These are phyloP conservation scores for Zymoseptoria tritici DNA, from an alignment of 2,329 filamentous ascomycete genomes.

Conservation along the genomic window DNA sequence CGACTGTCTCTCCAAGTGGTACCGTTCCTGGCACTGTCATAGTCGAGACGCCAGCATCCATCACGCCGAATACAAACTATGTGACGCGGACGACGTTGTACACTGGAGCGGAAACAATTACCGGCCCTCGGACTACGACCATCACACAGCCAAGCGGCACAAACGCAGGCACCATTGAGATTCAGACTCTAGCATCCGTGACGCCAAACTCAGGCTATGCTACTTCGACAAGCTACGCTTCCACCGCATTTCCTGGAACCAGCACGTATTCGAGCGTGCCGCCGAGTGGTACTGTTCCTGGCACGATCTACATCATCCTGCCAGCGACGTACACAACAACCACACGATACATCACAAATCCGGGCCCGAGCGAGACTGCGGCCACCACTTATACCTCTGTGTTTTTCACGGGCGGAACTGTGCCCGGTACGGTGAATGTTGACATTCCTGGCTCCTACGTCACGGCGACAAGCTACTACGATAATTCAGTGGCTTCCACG, in stretches of 20 bases:
- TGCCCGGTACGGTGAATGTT: not conserved
- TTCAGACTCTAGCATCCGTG: conserved; percentile 4
- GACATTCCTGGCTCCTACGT: not conserved
- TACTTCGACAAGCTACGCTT: conserved; percentile 1
- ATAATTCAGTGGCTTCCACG: not conserved
- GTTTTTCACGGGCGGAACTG: not conserved
- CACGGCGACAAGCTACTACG: not conserved
- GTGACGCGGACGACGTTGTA: conserved; percentile 4
- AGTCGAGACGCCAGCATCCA: conserved; percentile 3
- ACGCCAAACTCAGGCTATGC: conserved; percentile 2
- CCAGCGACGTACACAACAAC: not conserved
- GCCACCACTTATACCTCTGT: not conserved
- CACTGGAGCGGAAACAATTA: conserved; percentile 1
- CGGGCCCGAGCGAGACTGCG: not conserved
- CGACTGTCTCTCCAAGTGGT: conserved; percentile 6
- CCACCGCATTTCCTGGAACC: not conserved
- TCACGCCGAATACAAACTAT: not conserved
- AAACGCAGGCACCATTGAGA: not conserved
- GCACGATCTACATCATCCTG: conserved; percentile 5
- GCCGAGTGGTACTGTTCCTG: conserved; percentile 2
- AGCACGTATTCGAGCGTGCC: conserved; percentile 3
- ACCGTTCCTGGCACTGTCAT: conserved; percentile 1
- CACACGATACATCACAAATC: not conserved
- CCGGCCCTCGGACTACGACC: conserved; percentile 1
- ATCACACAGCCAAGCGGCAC: conserved; percentile 3